These are phyloP conservation scores for Crassisporium funariophilum DNA, from an alignment of 768 basidiomycete species.

Conservation along the genomic window DNA sequence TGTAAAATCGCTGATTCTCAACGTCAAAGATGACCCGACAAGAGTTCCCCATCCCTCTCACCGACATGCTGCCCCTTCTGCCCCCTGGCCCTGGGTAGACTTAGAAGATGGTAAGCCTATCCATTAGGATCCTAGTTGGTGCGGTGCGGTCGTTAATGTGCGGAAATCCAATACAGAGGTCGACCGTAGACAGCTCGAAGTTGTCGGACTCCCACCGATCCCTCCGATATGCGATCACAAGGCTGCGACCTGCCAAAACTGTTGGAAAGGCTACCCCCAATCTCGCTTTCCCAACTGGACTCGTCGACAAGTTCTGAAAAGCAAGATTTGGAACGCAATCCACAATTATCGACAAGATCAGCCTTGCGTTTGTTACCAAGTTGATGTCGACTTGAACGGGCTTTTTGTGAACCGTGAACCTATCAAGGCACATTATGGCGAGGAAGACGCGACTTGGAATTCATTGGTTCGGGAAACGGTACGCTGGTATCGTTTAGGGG, in stretches of 20 bases:
- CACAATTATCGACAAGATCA: conserved; percentile 28
- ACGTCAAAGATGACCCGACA: conserved; percentile 18
- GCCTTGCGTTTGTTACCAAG: conserved; percentile 37
- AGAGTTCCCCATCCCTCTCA: conserved; percentile 40
- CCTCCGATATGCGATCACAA: conserved; percentile 39
- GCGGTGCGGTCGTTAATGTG: background rate
- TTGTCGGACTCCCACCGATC: conserved; percentile 34
- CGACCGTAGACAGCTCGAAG: conserved; percentile 34
- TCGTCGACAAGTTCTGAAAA: conserved; percentile 40
- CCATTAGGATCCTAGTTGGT: background rate
- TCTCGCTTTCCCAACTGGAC: conserved; percentile 63
- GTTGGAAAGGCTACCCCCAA: conserved; percentile 46
- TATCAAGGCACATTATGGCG: conserved; percentile 21
- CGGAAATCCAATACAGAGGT: conserved; percentile 29
- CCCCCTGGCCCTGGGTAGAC: conserved; percentile 51
- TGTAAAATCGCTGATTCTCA: conserved; percentile 7
- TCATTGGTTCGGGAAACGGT: conserved; percentile 36
- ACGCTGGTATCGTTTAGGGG: conserved; percentile 12
- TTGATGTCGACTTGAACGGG: conserved; percentile 43
- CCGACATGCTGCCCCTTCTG: conserved; percentile 47
- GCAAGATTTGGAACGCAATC: conserved; percentile 41
- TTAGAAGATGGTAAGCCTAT: conserved; percentile 36
- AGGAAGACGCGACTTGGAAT: conserved; percentile 40
- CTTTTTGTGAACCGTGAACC: conserved; percentile 36
- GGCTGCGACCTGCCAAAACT: conserved; percentile 30